These are phyloP conservation scores for Paraphaeosphaeria sporulosa DNA, from an alignment of 2,329 filamentous ascomycete genomes.

Conservation along the genomic window DNA sequence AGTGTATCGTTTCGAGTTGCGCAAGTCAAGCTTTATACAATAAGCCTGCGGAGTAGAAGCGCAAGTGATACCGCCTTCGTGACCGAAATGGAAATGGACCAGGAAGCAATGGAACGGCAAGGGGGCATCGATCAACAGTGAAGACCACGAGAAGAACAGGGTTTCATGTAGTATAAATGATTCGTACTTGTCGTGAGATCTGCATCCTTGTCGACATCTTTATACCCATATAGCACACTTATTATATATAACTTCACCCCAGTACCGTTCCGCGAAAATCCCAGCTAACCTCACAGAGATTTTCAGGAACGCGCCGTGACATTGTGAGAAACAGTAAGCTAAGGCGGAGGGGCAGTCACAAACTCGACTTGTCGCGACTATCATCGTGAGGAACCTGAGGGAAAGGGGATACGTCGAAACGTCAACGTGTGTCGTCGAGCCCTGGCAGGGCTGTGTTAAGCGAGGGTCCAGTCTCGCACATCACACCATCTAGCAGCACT, in stretches of 20 bases:
- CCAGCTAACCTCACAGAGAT: not conserved
- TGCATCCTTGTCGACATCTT: not conserved
- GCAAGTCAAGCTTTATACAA: slow-evolving; percentile 1
- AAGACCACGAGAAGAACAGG: not conserved
- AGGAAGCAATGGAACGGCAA: not conserved
- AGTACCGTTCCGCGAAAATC: not conserved
- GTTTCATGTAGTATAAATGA: slow-evolving; percentile 2
- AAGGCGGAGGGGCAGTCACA: not conserved
- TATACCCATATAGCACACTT: slow-evolving; percentile 1
- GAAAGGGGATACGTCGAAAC: slow-evolving; percentile 1
- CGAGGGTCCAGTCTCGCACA: not conserved
- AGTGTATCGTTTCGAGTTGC: not conserved
- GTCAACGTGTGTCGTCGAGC: not conserved
- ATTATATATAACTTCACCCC: slow-evolving; percentile 8
- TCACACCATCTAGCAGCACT: not conserved
- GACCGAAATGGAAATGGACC: not conserved
- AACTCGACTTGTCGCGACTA: slow-evolving; percentile 1
- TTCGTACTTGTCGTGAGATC: not conserved
- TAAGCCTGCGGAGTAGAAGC: not conserved
- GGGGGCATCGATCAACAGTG: not conserved
- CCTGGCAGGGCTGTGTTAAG: not conserved
- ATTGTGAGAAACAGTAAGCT: not conserved
- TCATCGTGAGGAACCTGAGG: not conserved
- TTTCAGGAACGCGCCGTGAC: slow-evolving; percentile 7
- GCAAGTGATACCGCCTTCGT: not conserved